phyloP scores from a whole-genome alignment of 192 early-diverging fungal species.

The Funneliformis mosseae region DNA sequence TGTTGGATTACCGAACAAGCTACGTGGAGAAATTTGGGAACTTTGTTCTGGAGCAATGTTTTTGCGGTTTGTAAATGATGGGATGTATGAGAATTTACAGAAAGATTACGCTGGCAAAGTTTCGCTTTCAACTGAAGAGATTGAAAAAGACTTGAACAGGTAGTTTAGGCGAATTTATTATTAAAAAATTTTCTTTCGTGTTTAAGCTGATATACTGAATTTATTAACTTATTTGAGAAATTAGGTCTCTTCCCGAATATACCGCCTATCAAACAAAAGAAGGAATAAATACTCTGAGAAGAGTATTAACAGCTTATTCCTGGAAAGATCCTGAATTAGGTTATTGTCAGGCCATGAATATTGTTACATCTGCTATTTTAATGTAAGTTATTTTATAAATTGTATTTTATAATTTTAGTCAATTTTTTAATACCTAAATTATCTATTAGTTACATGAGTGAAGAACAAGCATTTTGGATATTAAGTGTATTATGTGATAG shows the following conservation, averaged over 20 bases:
- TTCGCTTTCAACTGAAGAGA: conserved; percentile 88
- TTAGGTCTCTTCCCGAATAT: conserved; percentile 91
- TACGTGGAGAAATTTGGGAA: conserved; percentile 96
- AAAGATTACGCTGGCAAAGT: conserved; percentile 67
- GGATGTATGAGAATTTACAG: conserved; percentile 78
- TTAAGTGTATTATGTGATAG: conserved; percentile 87
- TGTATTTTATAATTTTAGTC: background rate
- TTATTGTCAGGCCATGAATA: conserved; percentile 99
- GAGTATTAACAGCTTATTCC: conserved; percentile 86
- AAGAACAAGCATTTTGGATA: conserved; percentile 98
- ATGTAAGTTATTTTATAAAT: conserved; percentile 53
- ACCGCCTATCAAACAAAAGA: conserved; percentile 86
- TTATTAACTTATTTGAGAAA: background rate
- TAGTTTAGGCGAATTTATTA: conserved; percentile 17
- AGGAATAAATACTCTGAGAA: conserved; percentile 91
- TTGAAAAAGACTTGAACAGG: conserved; percentile 94
- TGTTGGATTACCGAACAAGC: conserved; percentile 82
- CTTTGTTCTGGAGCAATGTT: conserved; percentile 86
- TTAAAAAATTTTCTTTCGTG: background rate
- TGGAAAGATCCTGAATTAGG: conserved; percentile 89
- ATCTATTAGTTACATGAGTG: conserved; percentile 71
- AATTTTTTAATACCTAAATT: background rate
- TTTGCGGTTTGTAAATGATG: conserved; percentile 81
- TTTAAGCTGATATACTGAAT: background rate
- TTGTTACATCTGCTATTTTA: conserved; percentile 91